A percentile compares a stretch with the other conserved stretches of the same genome.
These are phyloP conservation scores for Amauroascus verrucosus DNA, from an alignment of 2,329 filamentous ascomycete species.

Conservation along the genomic window DNA sequence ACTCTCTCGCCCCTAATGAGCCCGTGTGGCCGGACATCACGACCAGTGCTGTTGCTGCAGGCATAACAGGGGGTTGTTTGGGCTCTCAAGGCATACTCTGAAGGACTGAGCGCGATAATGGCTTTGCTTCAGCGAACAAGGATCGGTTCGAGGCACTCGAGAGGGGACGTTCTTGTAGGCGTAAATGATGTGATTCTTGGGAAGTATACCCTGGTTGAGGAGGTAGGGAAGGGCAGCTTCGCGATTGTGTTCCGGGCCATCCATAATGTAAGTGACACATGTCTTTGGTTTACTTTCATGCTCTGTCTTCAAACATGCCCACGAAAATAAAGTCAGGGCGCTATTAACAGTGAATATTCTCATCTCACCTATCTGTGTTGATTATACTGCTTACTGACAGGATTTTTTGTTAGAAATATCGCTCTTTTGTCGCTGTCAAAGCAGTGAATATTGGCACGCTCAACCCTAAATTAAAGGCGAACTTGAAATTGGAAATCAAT, in stretches of 20 bases:
- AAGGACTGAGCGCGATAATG: slow-evolving; percentile 22
- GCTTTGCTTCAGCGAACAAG: slow-evolving; percentile 33
- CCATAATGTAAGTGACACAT: slow-evolving; percentile 58
- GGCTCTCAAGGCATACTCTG: neutral
- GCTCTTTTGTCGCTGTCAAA: slow-evolving; percentile 85
- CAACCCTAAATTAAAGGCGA: slow-evolving; percentile 93
- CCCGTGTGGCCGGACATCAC: slow-evolving; percentile 1
- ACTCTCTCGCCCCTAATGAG: slow-evolving; percentile 13
- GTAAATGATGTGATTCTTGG: slow-evolving; percentile 46
- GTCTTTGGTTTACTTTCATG: neutral
- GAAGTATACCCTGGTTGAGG: slow-evolving; percentile 69
- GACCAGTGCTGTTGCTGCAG: slow-evolving; percentile 11
- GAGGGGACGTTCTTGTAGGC: slow-evolving; percentile 22
- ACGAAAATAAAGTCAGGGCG: neutral
- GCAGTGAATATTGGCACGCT: slow-evolving; percentile 84
- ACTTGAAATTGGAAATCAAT: slow-evolving; percentile 87
- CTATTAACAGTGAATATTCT: neutral
- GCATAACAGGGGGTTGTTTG: slow-evolving; percentile 5
- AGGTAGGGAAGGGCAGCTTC: slow-evolving; percentile 97
- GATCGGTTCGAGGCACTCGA: slow-evolving; percentile 28
- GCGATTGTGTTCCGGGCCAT: slow-evolving; percentile 84
- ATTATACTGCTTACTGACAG: slow-evolving; percentile 7
- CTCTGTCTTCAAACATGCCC: neutral
- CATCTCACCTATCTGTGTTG: neutral
- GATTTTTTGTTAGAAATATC: slow-evolving; percentile 42